A percentile compares a stretch with the other conserved stretches of the same genome.
Conservation (phyloP, 2,329 filamentous ascomycete species). For the Aureobasidium sp. region DNA sequence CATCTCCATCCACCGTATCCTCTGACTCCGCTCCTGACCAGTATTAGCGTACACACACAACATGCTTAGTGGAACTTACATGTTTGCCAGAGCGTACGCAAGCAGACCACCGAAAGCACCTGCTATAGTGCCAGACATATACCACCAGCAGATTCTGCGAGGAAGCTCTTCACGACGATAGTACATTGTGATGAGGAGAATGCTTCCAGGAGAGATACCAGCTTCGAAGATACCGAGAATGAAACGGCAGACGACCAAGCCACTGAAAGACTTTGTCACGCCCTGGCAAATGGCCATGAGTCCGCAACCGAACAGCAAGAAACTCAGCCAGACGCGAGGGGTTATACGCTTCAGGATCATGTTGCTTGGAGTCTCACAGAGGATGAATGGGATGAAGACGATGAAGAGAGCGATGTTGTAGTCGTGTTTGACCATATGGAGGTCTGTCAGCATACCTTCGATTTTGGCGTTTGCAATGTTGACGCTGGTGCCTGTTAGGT, state of each 20-base stretch:
- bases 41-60: background rate
- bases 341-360: slow-evolving; percentile 28
- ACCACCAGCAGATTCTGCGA: slow-evolving; percentile 31
- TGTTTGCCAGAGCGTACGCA: slow-evolving; percentile 28
- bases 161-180: slow-evolving; percentile 37
- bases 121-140: slow-evolving; percentile 35
- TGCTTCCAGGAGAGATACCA: slow-evolving; percentile 28
- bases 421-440: slow-evolving; percentile 29
- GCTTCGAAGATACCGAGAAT: slow-evolving; percentile 31
- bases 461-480: slow-evolving; percentile 35
- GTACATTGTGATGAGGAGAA: slow-evolving; percentile 30
- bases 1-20: slow-evolving; percentile 27
- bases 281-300: slow-evolving; percentile 21
- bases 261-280: slow-evolving; percentile 24
- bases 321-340: slow-evolving; percentile 26
- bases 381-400: slow-evolving; percentile 28
- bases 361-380: slow-evolving; percentile 27
- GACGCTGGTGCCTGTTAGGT: slow-evolving; percentile 21
- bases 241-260: slow-evolving; percentile 28
- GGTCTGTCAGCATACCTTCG: slow-evolving; percentile 34
- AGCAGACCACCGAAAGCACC: slow-evolving; percentile 35
- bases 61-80: slow-evolving; percentile 14
- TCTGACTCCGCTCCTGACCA: slow-evolving; percentile 16
- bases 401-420: slow-evolving; percentile 32
- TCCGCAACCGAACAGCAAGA: slow-evolving; percentile 9